Evolutionary conservation across 768 basidiomycete species (phyloP).

Genomic region (Mycena polygramma): DNA sequence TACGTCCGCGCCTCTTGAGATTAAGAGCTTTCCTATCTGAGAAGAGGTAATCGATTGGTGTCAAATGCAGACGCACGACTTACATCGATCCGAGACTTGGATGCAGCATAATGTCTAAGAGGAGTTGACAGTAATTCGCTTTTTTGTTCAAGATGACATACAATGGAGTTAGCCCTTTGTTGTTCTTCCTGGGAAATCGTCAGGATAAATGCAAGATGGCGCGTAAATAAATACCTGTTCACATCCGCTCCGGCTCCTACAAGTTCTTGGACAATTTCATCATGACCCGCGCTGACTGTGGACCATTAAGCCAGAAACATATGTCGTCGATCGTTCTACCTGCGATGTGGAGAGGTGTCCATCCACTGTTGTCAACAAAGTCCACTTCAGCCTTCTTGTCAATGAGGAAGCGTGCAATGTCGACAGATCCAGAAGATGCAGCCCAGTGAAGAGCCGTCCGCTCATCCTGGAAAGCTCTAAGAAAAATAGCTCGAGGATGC

Average conservation of each 20-base stretch:
- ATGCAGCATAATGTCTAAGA: slow-evolving; percentile 91
- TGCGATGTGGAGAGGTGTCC: slow-evolving; percentile 87
- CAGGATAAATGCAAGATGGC: slow-evolving; percentile 35
- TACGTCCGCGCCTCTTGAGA: slow-evolving; percentile 92
- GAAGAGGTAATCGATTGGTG: slow-evolving; percentile 46
- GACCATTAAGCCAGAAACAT: slow-evolving; percentile 31
- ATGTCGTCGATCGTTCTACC: slow-evolving; percentile 54
- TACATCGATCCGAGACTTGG: slow-evolving; percentile 90
- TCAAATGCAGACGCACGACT: slow-evolving; percentile 36
- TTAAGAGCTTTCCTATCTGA: slow-evolving; percentile 90
- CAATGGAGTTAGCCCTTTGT: slow-evolving; percentile 89
- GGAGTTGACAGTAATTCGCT: slow-evolving; percentile 33
- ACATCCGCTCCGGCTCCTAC: slow-evolving; percentile 88
- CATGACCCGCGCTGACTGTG: slow-evolving; percentile 85
- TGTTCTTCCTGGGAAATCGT: slow-evolving; percentile 65
- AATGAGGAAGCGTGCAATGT: slow-evolving; percentile 76
- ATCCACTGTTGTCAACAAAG: slow-evolving; percentile 74
- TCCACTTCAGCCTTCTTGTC: slow-evolving; percentile 80
- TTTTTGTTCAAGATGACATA: slow-evolving; percentile 53
- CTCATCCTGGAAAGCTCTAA: slow-evolving; percentile 65
- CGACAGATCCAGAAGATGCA: slow-evolving; percentile 77
- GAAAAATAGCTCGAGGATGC: slow-evolving; percentile 4
- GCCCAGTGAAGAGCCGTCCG: slow-evolving; percentile 92
- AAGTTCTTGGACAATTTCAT: slow-evolving; percentile 80
- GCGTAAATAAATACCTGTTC: slow-evolving; percentile 57